A percentile compares a stretch with the other conserved stretches of the same genome.
Evolutionary conservation across 176 grass and related monocot genomes (phyloP).

Genomic region (Phoenix roebelenii): DNA sequence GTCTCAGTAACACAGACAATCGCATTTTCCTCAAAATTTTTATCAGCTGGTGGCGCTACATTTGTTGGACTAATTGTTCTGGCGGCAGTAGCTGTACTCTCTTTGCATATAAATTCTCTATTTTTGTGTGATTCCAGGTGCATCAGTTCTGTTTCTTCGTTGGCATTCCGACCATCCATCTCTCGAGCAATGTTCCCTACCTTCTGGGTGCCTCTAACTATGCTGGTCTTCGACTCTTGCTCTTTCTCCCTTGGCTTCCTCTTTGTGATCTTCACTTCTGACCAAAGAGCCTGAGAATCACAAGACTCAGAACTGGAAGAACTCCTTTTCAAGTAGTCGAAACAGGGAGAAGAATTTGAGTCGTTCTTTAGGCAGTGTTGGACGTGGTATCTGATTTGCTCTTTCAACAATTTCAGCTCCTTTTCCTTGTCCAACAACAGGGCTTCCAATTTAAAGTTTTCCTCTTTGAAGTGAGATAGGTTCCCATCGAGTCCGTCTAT

Average conservation of each 20-base stretch:
- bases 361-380: conserved; percentile 1
- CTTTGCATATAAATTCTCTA: conserved; percentile 8
- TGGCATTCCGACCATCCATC: not conserved
- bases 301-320: not conserved
- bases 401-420: conserved; percentile 32
- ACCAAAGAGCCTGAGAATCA: conserved; percentile 5
- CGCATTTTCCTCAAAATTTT: not conserved
- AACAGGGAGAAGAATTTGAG: not conserved
- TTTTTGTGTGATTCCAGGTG: conserved; percentile 18
- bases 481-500: conserved; percentile 51
- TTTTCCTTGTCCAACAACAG: conserved; percentile 35
- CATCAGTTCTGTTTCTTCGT: conserved; percentile 15
- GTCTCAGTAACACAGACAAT: not conserved
- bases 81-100: conserved; percentile 2
- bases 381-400: conserved; percentile 24
- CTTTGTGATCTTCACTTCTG: conserved; percentile 12
- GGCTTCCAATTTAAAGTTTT: conserved; percentile 28
- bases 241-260: not conserved
- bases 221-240: not conserved
- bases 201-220: not conserved
- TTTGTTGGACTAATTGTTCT: conserved; percentile 1
- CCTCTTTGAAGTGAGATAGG: conserved; percentile 33
- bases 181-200: not conserved
- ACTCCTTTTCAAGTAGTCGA: too few species aligned
- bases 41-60: conserved; percentile 2